These are phyloP conservation scores for Miamiensis avidus DNA, from an alignment of 169 alveolate genomes.

Conservation along the genomic window DNA sequence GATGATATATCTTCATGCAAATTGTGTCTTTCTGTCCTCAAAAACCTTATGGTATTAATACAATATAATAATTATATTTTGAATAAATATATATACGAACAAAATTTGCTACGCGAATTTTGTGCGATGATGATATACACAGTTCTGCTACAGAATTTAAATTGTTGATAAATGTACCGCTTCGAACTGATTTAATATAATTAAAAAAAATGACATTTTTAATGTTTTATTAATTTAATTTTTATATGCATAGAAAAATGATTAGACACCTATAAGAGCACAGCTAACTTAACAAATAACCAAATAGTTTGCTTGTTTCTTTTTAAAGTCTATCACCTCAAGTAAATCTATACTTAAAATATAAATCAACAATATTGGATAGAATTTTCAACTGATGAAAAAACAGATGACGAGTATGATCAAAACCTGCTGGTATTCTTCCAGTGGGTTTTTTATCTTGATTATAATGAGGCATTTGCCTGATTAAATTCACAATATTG, in stretches of 20 bases:
- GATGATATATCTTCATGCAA: neutral
- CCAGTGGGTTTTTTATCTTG: neutral
- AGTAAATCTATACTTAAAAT: too few species aligned
- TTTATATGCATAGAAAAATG: too few species aligned
- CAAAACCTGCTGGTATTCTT: neutral
- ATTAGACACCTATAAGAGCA: too few species aligned
- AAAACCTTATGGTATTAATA: neutral
- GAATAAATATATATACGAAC: too few species aligned
- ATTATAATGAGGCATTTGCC: neutral
- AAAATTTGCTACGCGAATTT: too few species aligned
- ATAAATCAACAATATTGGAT: too few species aligned
- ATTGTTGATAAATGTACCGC: neutral
- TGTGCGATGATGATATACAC: neutral
- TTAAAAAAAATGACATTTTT: too few species aligned
- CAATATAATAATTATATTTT: too few species aligned
- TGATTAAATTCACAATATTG: neutral
- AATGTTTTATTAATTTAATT: too few species aligned
- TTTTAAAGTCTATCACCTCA: too few species aligned
- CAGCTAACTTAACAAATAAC: too few species aligned
- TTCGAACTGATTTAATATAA: neutral
- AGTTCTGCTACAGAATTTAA: neutral
- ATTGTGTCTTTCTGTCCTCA: neutral
- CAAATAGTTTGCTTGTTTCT: too few species aligned
- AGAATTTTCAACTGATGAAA: neutral
- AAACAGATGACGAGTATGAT: neutral